Conservation (phyloP, 2,329 filamentous ascomycete genomes). For the Zasmidium cellare region DNA sequence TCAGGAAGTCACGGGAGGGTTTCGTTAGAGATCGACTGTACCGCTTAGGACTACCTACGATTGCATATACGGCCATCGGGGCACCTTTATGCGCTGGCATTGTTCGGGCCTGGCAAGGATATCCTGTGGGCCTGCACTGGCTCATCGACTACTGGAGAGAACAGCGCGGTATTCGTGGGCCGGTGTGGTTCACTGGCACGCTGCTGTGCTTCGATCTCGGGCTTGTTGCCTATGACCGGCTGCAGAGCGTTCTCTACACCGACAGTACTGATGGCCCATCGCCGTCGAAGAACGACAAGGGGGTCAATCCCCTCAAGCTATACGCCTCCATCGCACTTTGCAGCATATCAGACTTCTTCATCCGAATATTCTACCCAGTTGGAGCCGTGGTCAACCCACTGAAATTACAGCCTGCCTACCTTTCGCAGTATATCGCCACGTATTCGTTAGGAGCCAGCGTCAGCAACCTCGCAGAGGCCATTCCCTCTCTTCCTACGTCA, state of each 20-base stretch:
- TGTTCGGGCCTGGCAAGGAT: neutral
- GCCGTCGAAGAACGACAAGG: neutral
- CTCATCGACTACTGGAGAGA: slow-evolving; percentile 2
- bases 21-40: slow-evolving; percentile 3
- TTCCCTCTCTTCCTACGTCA: neutral
- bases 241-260: neutral
- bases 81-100: neutral
- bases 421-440: slow-evolving; percentile 1
- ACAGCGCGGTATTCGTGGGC: slow-evolving; percentile 1
- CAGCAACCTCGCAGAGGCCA: neutral
- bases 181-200: slow-evolving; percentile 7
- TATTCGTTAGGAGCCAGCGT: neutral
- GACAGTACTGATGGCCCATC: neutral
- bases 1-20: neutral
- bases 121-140: neutral
- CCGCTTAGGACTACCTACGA: neutral
- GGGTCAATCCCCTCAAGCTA: neutral
- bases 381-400: neutral
- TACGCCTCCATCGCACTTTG: neutral
- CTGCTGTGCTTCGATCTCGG: slow-evolving; percentile 4
- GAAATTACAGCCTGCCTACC: neutral
- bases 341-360: slow-evolving; percentile 1
- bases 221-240: neutral
- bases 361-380: neutral
- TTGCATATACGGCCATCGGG: slow-evolving; percentile 2